Evolutionary conservation across 345 rosid genomes (phyloP), one percentile per base, ranked within the genome.

Genomic region (Corchorus olitorius): DNA sequence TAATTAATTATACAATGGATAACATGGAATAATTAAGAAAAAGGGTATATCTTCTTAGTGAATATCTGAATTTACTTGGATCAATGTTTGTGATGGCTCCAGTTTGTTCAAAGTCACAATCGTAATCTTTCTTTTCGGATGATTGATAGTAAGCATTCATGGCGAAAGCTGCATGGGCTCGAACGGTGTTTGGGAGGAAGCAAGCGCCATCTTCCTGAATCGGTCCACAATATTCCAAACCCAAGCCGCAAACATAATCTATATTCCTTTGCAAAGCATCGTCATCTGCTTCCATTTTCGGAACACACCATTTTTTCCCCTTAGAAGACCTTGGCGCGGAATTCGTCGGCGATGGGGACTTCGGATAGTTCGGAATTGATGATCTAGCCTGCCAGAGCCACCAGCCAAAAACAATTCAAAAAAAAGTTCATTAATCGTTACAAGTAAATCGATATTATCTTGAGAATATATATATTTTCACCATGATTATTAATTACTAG

Each of bases 61-160:
- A n/a, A n/a, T n/a, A n/a, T 45, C 48, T 22, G 48, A 27, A 1
- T 49, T 27, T 85, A 92, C 97, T 87, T 52, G 97, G 94, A 82
- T 92, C 82, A 6, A 79, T 22, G 17, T 72, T 12, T 14, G 88
- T 56, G 37, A 89, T 64, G 12, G 82, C 83, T 15, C 89, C 97
- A 8, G 92, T 91, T 45, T 73, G 87, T 14, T 79, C 70, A 79
- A 94, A 92, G 78, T 88, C 89, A 39, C 97, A 92, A 7, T 89
- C 86, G 16, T 76, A 84, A n/a, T 80, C 78, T 34, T 81, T 76
- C 77, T 79, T 84, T n/a, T 85, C 90, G 41, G 75, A 81, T 22
- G 92, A 81, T 75, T 91, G 94, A 74, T 86, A 90, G 77, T 83
- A 94, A 62, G 78, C 75, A 64, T 91, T 91, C 97, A 90, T 91